Percentiles rank a stretch among this genome's conserved stretches.
phyloP scores from a whole-genome alignment of 1,284 basidiomycete genomes.

The Ganoderma boninense region DNA sequence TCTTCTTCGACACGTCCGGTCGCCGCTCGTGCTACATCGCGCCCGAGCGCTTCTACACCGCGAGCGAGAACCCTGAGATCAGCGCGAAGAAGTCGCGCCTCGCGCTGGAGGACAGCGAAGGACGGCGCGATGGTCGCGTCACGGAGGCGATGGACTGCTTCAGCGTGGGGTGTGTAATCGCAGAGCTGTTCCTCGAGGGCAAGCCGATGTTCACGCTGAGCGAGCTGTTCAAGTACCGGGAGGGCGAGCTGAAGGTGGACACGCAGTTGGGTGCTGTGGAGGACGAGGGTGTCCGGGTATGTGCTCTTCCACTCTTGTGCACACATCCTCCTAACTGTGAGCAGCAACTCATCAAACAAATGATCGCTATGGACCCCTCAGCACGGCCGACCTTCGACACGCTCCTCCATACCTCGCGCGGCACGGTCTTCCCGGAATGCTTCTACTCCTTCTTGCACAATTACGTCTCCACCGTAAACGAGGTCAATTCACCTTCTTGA shows the following conservation, averaged over 20 bases:
- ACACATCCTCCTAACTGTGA: background rate
- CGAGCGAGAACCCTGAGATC: slow-evolving; percentile 73
- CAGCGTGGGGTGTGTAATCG: slow-evolving; percentile 94
- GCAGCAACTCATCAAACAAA: slow-evolving; percentile 87
- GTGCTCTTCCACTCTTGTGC: slow-evolving; percentile 37
- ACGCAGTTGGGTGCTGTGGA: slow-evolving; percentile 79
- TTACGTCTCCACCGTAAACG: slow-evolving; percentile 85
- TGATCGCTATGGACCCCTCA: slow-evolving; percentile 86
- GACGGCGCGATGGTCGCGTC: slow-evolving; percentile 77
- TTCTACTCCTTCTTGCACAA: slow-evolving; percentile 96
- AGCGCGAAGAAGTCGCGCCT: slow-evolving; percentile 66
- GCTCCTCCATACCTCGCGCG: slow-evolving; percentile 82
- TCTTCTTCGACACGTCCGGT: slow-evolving; percentile 97
- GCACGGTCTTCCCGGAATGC: slow-evolving; percentile 86
- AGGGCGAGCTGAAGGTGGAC: slow-evolving; percentile 85
- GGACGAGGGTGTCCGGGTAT: slow-evolving; percentile 83
- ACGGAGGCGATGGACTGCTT: slow-evolving; percentile 99
- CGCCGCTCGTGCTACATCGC: slow-evolving; percentile 96
- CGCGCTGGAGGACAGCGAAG: slow-evolving; percentile 53
- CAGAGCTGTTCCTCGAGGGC: slow-evolving; percentile 96
- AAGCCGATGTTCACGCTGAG: slow-evolving; percentile 93
- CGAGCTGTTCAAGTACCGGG: slow-evolving; percentile 95
- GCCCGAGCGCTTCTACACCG: slow-evolving; percentile 94
- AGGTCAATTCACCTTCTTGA: slow-evolving; percentile 59
- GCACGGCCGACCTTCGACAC: slow-evolving; percentile 86